Conservation (phyloP, 1,284 basidiomycete species). For the Heliocybe sulcata region DNA sequence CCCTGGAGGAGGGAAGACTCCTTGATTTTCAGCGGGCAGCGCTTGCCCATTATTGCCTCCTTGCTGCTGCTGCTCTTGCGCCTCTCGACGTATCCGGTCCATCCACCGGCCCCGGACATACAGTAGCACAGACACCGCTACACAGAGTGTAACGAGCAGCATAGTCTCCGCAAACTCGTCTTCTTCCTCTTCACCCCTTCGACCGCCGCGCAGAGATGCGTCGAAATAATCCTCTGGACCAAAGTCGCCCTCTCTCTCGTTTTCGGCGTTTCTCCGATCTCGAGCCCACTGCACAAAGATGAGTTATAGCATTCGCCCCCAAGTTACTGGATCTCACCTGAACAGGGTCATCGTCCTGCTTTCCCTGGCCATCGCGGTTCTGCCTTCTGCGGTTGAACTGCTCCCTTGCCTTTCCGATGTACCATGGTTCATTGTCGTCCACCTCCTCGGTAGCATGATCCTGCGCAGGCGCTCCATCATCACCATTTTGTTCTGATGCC, state of each 20-base stretch:
- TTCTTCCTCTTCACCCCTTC: conserved; percentile 45
- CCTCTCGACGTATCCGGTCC: conserved; percentile 51
- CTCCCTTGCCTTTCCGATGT: conserved; percentile 71
- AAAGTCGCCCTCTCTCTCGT: conserved; percentile 64
- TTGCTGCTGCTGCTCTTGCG: conserved; percentile 22
- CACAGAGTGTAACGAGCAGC: conserved; percentile 57
- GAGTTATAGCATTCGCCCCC: not conserved
- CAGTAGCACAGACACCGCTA: conserved; percentile 59
- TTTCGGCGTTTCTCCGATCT: conserved; percentile 61
- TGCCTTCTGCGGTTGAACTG: conserved; percentile 54
- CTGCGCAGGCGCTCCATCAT: not conserved
- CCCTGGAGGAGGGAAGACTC: conserved; percentile 54
- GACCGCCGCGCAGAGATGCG: conserved; percentile 47
- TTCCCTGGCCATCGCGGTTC: conserved; percentile 28
- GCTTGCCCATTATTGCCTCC: conserved; percentile 11
- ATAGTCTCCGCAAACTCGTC: conserved; percentile 72
- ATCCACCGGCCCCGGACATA: conserved; percentile 68
- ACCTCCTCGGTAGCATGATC: conserved; percentile 12
- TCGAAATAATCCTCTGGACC: conserved; percentile 80
- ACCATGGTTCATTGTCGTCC: conserved; percentile 46
- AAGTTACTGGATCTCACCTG: conserved; percentile 34
- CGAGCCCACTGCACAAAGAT: conserved; percentile 56
- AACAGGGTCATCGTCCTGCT: conserved; percentile 64
- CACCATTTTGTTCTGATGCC: conserved; percentile 8
- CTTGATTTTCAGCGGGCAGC: conserved; percentile 21